Base-by-base conservation (phyloP, 2,329 filamentous ascomycete genomes). In the Ophiostoma fasciatum region DNA sequence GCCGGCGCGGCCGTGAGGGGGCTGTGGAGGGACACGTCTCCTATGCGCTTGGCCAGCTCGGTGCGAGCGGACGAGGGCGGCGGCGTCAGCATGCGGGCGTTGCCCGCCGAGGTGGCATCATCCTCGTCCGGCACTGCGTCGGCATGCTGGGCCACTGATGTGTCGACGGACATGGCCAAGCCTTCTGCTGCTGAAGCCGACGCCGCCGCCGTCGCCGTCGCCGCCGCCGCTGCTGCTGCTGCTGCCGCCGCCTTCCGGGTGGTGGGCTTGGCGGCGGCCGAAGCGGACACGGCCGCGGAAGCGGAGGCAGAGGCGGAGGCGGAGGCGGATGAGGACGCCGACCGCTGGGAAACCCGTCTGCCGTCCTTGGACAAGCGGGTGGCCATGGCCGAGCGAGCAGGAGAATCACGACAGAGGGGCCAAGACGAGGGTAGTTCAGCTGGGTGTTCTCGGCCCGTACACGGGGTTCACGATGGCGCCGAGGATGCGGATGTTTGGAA, bases 71-170 rank as follows among this genome's bases (percentile, higher is more conserved):
- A 30, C 19, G 37, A 28, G 5, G 38, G 39, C 14, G 41, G 42
- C n/a, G 42, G 43, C 13, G 42, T 39, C 7, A 37, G 32, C 34
- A 42, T 36, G 20, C n/a, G n/a, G n/a, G n/a, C n/a, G n/a, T n/a
- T n/a, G n/a, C n/a, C n/a, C n/a, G n/a, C n/a, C n/a, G n/a, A n/a
- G n/a, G n/a, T n/a, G n/a, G n/a, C n/a, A n/a, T n/a, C n/a, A n/a
- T n/a, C n/a, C n/a, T n/a, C n/a, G n/a, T n/a, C n/a, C n/a, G n/a
- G n/a, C n/a, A n/a, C n/a, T n/a, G n/a, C n/a, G n/a, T n/a, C n/a
- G n/a, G n/a, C 14, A 7, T 28, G 5, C 10, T 10, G 13, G 28
- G 20, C 21, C 2, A 12, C 31, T 8, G 35, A 25, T 5, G 30
- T 31, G 20, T 36, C 38, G 12, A 36, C 22, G 11, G 38, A 29